Percentiles rank a stretch among this genome's conserved stretches.
Conservation (phyloP, 2,329 filamentous ascomycete species). For the Nemania bipapillata region DNA sequence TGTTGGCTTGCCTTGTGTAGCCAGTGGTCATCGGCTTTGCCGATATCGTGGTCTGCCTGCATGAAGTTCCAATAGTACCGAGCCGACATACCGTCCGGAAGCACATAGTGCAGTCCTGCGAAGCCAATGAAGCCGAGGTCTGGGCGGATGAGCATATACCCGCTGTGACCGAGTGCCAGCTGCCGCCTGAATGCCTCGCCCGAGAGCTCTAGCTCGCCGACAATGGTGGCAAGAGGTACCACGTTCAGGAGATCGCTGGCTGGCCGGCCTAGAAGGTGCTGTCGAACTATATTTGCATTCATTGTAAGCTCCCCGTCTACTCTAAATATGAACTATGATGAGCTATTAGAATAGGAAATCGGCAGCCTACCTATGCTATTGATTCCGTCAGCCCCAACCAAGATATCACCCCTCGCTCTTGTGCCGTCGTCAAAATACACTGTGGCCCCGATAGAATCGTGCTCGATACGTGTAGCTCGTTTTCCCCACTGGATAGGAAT, state of each 20-base stretch:
- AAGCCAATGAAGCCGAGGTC: not conserved
- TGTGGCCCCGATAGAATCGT: not conserved
- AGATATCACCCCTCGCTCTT: not conserved
- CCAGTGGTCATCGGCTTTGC: not conserved
- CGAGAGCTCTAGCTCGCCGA: not conserved
- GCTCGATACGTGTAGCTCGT: not conserved
- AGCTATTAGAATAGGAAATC: not conserved
- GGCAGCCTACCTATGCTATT: not conserved
- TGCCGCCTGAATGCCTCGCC: not conserved
- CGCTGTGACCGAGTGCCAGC: not conserved
- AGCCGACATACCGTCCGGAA: not conserved
- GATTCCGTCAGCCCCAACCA: not conserved
- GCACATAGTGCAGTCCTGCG: not conserved
- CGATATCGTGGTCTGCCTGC: not conserved
- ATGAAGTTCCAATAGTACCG: not conserved
- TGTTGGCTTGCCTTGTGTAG: not conserved
- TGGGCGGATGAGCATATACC: not conserved
- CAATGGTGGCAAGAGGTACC: not conserved
- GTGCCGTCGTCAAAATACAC: not conserved
- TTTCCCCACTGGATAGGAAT: slow-evolving; percentile 1
- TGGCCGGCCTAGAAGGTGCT: not conserved
- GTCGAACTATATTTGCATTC: not conserved
- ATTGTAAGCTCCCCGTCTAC: not conserved
- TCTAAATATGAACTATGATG: not conserved
- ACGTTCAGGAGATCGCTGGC: not conserved